phyloP scores from a whole-genome alignment of 495 filamentous ascomycete species.

The Terfezia claveryi region DNA sequence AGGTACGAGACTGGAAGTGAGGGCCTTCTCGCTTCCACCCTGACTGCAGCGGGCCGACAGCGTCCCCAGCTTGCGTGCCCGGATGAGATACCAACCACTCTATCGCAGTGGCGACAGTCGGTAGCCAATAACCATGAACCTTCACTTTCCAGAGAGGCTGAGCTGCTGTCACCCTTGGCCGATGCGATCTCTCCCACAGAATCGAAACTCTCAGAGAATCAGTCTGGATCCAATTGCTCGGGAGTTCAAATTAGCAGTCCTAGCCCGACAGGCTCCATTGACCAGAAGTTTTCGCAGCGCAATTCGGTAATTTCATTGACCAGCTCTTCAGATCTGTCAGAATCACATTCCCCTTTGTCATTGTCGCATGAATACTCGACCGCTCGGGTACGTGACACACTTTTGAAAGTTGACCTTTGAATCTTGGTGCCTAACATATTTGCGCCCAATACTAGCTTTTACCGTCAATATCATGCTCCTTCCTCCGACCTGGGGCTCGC shows the following conservation, averaged over 20 bases:
- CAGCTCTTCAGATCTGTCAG: not conserved
- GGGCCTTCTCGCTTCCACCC: not conserved
- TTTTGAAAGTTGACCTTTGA: not conserved
- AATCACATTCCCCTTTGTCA: not conserved
- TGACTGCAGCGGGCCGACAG: not conserved
- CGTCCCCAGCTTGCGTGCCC: not conserved
- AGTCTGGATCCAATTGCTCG: too few species aligned
- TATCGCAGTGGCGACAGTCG: not conserved
- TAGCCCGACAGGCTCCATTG: not conserved
- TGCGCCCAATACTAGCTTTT: conserved; percentile 25
- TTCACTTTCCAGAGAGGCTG: too few species aligned
- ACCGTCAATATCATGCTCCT: conserved; percentile 50
- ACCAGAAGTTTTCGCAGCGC: not conserved
- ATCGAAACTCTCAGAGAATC: too few species aligned
- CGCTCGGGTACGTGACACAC: not conserved
- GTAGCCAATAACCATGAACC: not conserved
- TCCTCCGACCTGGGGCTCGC: conserved; percentile 65
- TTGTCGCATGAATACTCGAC: not conserved
- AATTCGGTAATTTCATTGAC: not conserved
- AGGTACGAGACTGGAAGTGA: not conserved
- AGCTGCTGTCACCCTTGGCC: too few species aligned
- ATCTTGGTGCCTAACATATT: not conserved
- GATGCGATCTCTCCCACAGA: too few species aligned
- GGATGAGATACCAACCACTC: not conserved
- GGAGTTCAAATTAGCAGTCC: not conserved